Evolutionary conservation across 2,329 filamentous ascomycete genomes (phyloP), one percentile per base, ranked within the genome.

Genomic region (Talaromyces rugulosus): DNA sequence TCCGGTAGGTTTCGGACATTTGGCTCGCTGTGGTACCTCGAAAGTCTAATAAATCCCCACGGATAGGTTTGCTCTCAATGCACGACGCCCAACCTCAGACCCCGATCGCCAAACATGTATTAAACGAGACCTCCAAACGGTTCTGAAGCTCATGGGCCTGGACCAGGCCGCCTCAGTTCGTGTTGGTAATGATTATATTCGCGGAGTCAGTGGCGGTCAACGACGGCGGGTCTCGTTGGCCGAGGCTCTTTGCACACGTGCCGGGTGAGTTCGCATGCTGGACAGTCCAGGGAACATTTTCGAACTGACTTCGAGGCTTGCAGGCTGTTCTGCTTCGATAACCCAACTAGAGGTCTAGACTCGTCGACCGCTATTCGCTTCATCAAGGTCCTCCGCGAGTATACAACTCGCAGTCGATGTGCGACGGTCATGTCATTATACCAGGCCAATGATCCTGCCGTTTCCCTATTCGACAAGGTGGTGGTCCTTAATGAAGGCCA

Each of bases 21-120:
- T 23, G 23, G 23, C 23, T 2, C 2, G 1, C 23, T 23, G 23
- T 23, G 23, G 23, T 23, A 23, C 23, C 23, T 23, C 23, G 23
- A 23, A 23, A 23, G 23, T 1, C 23, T 23, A 23, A 23, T 23
- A 23, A 23, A 23, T 23, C 23, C 23, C 23, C 23, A 2, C 2
- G 23, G 23, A 23, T 42, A 89, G 89, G 53, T 88, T 93, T 69
- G 94, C 90, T 0, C 81, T 93, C 55, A 86, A 60, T 92, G 92
- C 65, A 90, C 90, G 9, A 6, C 31, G 31, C 23, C 23, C 23
- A 23, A 23, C 23, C 23, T 23, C 23, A 23, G 23, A 23, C 23
- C 23, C 23, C 23, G 23, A 23, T 23, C 23, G 23, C 23, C 23
- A 23, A 23, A 23, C 23, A 23, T 23, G 23, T 23, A 23, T 23